A percentile compares a stretch with the other conserved stretches of the same genome.
phyloP scores from a whole-genome alignment of 73 alveolate genomes.

The Paramecium sexaurelia region DNA sequence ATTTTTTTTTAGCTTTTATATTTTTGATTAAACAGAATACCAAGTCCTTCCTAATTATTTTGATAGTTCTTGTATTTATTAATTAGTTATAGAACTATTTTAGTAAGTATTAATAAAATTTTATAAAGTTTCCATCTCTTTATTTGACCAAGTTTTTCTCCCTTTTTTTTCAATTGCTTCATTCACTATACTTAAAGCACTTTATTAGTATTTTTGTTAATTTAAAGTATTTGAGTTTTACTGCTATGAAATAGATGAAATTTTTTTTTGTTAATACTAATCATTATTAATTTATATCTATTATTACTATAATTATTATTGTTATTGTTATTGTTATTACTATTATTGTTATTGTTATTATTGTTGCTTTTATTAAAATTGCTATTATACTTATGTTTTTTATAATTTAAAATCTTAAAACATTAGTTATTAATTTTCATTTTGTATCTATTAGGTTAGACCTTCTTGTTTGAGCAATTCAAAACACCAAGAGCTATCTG shows the following conservation, averaged over 20 bases:
- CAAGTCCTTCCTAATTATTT: conserved; percentile 38
- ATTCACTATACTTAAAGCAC: conserved; percentile 18
- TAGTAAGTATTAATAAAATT: not conserved
- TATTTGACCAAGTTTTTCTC: conserved; percentile 29
- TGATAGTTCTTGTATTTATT: not conserved
- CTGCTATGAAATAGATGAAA: not conserved
- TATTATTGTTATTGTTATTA: not conserved
- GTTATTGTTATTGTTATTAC: too few relatives aligned
- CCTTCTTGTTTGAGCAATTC: not conserved
- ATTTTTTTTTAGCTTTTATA: not conserved
- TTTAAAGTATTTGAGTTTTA: not conserved
- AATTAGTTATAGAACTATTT: not conserved
- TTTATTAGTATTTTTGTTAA: not conserved
- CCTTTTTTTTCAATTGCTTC: not conserved
- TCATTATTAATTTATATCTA: not conserved
- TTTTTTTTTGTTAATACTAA: not conserved
- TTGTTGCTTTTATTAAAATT: not conserved
- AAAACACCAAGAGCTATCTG: conserved; percentile 49
- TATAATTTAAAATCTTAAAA: not conserved
- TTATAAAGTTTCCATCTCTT: not conserved
- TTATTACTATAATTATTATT: not conserved
- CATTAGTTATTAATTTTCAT: not conserved
- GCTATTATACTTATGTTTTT: not conserved
- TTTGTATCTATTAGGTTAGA: not conserved
- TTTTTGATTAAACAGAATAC: conserved; percentile 31